phyloP scores from a whole-genome alignment of 225 moss, liverwort and hornwort genomes.

The Climacium dendroides region DNA sequence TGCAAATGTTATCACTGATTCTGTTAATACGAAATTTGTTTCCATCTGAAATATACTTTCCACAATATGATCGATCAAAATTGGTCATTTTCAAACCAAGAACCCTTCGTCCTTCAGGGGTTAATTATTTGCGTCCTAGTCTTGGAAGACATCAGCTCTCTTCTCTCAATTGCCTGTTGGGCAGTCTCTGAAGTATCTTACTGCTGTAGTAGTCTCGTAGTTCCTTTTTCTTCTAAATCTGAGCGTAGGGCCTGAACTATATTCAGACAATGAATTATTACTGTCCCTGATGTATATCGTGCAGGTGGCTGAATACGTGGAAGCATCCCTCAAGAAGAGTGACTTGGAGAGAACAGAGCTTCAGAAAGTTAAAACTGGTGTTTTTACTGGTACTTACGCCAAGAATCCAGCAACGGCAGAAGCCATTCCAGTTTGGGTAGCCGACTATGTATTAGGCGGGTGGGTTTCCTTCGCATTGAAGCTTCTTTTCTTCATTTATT shows the following conservation, averaged over 20 bases:
- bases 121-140: not conserved
- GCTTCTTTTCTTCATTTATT: not conserved
- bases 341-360: constrained; percentile 94
- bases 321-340: constrained; percentile 80
- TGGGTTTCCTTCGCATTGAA: not conserved
- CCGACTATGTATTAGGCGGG: constrained; percentile 96
- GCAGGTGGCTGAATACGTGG: constrained; percentile 72
- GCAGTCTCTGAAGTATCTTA: not conserved
- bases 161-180: not conserved
- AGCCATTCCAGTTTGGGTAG: constrained; percentile 86
- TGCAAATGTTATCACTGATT: not conserved
- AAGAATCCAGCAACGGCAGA: constrained; percentile 79
- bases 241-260: not conserved
- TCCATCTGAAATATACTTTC: not conserved
- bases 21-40: not conserved
- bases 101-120: not conserved
- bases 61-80: not conserved
- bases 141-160: not conserved
- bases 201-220: not conserved
- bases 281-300: not conserved
- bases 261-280: not conserved
- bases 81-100: not conserved
- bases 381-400: constrained; percentile 66
- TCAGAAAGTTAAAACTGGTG: constrained; percentile 85
- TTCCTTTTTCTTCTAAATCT: not conserved